Evolutionary conservation across 176 grass and related monocot genomes (phyloP).

Genomic region (Aechmea fasciata): DNA sequence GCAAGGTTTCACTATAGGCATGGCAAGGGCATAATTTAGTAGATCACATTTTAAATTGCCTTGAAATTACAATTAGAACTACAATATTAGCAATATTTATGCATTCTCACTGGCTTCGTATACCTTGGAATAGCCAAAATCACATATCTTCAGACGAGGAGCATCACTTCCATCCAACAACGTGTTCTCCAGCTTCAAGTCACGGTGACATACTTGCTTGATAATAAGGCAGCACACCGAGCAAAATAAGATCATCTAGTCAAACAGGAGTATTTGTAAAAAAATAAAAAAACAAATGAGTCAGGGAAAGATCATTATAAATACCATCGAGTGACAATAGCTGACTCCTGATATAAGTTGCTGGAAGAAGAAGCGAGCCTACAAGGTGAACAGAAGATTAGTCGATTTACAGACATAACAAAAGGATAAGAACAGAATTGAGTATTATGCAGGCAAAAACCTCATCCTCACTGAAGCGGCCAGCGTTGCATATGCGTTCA

Average conservation of each 20-base stretch:
- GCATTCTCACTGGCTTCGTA: neutral
- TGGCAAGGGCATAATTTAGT: neutral
- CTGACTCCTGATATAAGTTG: slow-evolving; percentile 98
- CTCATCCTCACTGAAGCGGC: slow-evolving; percentile 94
- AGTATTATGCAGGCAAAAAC: slow-evolving; percentile 27
- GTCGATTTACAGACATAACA: neutral
- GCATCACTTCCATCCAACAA: slow-evolving; percentile 79
- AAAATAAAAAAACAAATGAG: slow-evolving; percentile 18
- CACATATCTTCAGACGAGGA: slow-evolving; percentile 95
- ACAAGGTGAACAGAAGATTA: neutral
- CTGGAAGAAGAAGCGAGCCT: slow-evolving; percentile 96
- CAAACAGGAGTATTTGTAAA: neutral
- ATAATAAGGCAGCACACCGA: slow-evolving; percentile 38
- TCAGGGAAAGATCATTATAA: neutral
- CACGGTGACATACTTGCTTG: slow-evolving; percentile 99
- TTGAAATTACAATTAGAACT: neutral
- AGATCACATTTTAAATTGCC: neutral
- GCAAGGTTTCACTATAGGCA: neutral
- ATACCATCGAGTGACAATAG: slow-evolving; percentile 97
- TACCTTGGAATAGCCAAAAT: slow-evolving; percentile 98
- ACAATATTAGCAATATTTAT: neutral
- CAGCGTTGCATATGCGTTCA: slow-evolving; percentile 85
- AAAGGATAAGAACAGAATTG: neutral
- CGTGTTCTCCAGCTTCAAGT: slow-evolving; percentile 96
- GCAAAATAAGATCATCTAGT: slow-evolving; percentile 16